phyloP scores from a whole-genome alignment of 305 asterid genomes.

The Coffea humblotiana region DNA sequence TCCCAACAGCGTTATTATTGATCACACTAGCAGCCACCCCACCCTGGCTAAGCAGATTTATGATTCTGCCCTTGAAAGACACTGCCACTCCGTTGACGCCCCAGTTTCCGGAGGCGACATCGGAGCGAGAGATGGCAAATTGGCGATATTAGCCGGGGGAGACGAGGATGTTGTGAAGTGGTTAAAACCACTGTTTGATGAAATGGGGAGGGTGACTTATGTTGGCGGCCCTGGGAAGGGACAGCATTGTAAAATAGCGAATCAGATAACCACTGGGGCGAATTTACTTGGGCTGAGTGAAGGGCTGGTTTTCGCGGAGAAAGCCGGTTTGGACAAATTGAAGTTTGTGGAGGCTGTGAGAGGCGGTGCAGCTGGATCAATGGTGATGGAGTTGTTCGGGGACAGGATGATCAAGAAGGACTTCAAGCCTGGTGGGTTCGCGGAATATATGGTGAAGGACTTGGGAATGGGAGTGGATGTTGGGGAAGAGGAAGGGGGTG shows the following conservation, averaged over 20 bases:
- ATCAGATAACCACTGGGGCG: slow-evolving; percentile 69
- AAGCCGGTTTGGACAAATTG: slow-evolving; percentile 63
- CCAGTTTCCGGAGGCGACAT: slow-evolving; percentile 88
- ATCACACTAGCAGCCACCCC: slow-evolving; percentile 83
- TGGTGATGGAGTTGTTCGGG: slow-evolving; percentile 83
- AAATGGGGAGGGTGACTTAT: slow-evolving; percentile 60
- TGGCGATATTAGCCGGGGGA: slow-evolving; percentile 82
- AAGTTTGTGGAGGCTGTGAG: slow-evolving; percentile 67
- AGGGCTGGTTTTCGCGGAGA: slow-evolving; percentile 77
- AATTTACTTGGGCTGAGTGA: slow-evolving; percentile 76
- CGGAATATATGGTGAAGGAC: slow-evolving; percentile 91
- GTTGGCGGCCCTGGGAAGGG: slow-evolving; percentile 83
- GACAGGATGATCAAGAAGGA: slow-evolving; percentile 74
- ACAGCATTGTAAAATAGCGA: slow-evolving; percentile 78
- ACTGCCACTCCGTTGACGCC: slow-evolving; percentile 62
- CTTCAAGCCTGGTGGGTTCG: slow-evolving; percentile 71
- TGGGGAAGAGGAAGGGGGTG: slow-evolving; percentile 43
- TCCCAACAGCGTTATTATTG: slow-evolving; percentile 55
- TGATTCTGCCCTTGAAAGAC: slow-evolving; percentile 42
- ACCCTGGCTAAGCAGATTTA: slow-evolving; percentile 52
- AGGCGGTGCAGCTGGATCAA: slow-evolving; percentile 83
- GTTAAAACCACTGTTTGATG: slow-evolving; percentile 67
- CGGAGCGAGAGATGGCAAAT: slow-evolving; percentile 69
- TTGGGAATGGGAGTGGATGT: slow-evolving; percentile 76
- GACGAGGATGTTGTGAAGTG: slow-evolving; percentile 54